Evolutionary conservation across 139 green algal genomes (phyloP).

Genomic region (Closterium sp.): DNA sequence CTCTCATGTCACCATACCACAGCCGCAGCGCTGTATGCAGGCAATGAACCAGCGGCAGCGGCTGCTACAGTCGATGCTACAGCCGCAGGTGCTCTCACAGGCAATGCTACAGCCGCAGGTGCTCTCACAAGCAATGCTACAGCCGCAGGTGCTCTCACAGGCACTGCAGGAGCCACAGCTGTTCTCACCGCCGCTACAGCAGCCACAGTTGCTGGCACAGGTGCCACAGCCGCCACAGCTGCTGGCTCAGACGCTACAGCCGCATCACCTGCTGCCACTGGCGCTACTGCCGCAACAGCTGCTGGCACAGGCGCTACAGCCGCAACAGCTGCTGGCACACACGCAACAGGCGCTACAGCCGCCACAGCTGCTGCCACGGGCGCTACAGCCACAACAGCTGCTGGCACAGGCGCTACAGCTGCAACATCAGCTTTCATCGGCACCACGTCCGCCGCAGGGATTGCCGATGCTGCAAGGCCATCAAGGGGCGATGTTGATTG

Average conservation of each 20-base stretch:
- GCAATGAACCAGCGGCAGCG: neutral
- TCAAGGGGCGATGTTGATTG: neutral
- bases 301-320: too few species aligned
- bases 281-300: neutral
- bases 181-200: neutral
- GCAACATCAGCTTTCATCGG: neutral
- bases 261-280: too few species aligned
- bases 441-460: too few species aligned
- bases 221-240: neutral
- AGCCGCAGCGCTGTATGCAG: too few species aligned
- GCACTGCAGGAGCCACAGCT: too few species aligned
- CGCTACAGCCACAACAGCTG: neutral
- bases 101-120: too few species aligned
- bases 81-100: neutral
- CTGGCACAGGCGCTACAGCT: neutral
- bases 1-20: neutral
- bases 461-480: neutral
- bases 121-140: neutral
- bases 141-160: too few species aligned
- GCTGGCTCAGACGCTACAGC: neutral
- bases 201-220: neutral
- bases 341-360: too few species aligned
- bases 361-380: too few species aligned
- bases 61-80: neutral
- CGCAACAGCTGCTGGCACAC: neutral